These are phyloP conservation scores for Tylopilus cervinicoccineus DNA, from an alignment of 768 basidiomycete species.

Conservation along the genomic window DNA sequence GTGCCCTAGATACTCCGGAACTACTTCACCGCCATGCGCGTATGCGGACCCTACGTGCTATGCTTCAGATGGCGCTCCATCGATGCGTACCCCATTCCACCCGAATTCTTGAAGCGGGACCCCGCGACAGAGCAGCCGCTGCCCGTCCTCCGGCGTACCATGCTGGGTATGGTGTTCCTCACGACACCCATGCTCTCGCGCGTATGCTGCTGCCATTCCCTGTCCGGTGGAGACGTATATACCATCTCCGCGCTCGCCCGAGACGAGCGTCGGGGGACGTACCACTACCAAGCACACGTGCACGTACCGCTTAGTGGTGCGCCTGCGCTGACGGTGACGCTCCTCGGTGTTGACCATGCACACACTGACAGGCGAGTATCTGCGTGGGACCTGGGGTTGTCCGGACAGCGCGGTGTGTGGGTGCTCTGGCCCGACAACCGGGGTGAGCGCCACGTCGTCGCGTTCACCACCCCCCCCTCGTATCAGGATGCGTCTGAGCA, in stretches of 20 bases:
- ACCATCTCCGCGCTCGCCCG: slow-evolving; percentile 37
- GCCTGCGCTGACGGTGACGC: background rate
- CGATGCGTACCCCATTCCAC: slow-evolving; percentile 34
- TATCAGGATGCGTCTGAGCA: background rate
- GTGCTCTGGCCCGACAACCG: background rate
- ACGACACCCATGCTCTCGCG: slow-evolving; percentile 33
- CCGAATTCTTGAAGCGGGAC: slow-evolving; percentile 3
- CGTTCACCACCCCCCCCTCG: background rate
- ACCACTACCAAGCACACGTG: slow-evolving; percentile 35
- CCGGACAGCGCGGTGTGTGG: background rate
- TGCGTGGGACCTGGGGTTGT: background rate
- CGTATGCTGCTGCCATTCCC: slow-evolving; percentile 24
- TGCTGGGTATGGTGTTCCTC: slow-evolving; percentile 32
- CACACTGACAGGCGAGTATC: background rate
- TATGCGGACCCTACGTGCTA: slow-evolving; percentile 48
- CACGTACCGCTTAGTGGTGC: background rate
- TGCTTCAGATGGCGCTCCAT: slow-evolving; percentile 47
- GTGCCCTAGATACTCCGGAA: slow-evolving; percentile 24
- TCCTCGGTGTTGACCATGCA: background rate
- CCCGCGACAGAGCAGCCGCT: background rate
- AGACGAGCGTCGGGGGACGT: slow-evolving; percentile 38
- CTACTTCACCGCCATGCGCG: slow-evolving; percentile 36
- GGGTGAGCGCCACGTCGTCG: background rate
- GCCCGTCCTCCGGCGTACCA: slow-evolving; percentile 16
- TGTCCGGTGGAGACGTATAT: slow-evolving; percentile 33